Conservation (phyloP, 129 eudicot genomes). For the Centrapalus pauciflorus region DNA sequence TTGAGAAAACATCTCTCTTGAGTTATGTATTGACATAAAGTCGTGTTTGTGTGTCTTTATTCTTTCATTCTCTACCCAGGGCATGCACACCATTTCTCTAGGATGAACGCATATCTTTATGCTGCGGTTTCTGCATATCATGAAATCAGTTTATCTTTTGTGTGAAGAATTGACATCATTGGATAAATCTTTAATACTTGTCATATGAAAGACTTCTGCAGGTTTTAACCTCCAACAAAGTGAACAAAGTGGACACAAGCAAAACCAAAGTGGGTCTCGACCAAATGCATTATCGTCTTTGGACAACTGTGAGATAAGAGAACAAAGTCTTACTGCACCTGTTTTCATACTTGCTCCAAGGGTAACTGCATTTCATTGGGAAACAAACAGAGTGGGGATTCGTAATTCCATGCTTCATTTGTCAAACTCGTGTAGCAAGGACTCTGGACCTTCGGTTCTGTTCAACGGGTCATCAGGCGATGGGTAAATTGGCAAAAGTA, state of each 20-base stretch:
- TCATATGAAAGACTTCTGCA: slow-evolving; percentile 32
- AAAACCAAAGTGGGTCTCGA: slow-evolving; percentile 31
- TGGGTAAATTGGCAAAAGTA: slow-evolving; percentile 88
- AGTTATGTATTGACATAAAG: too few relatives aligned
- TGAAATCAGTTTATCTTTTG: too few relatives aligned
- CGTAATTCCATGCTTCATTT: slow-evolving; percentile 21
- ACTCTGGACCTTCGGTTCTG: slow-evolving; percentile 31
- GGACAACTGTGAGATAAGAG: slow-evolving; percentile 28
- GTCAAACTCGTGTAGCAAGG: slow-evolving; percentile 34
- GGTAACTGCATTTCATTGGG: slow-evolving; percentile 17
- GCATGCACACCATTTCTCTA: too few relatives aligned
- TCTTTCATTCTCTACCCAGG: too few relatives aligned
- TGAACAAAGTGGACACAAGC: slow-evolving; percentile 33
- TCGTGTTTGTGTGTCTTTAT: too few relatives aligned
- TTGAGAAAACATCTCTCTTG: too few relatives aligned
- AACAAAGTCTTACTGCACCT: slow-evolving; percentile 16
- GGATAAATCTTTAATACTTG: background rate
- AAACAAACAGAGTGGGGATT: slow-evolving; percentile 25
- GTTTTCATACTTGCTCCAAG: too few relatives aligned
- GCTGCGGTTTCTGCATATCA: too few relatives aligned
- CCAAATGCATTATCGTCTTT: slow-evolving; percentile 33
- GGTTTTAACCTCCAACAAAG: slow-evolving; percentile 33
- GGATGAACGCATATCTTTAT: too few relatives aligned
- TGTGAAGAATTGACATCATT: background rate
- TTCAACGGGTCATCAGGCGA: slow-evolving; percentile 67